Conservation (phyloP, 2,329 filamentous ascomycete species). For the Cercospora berteroae region DNA sequence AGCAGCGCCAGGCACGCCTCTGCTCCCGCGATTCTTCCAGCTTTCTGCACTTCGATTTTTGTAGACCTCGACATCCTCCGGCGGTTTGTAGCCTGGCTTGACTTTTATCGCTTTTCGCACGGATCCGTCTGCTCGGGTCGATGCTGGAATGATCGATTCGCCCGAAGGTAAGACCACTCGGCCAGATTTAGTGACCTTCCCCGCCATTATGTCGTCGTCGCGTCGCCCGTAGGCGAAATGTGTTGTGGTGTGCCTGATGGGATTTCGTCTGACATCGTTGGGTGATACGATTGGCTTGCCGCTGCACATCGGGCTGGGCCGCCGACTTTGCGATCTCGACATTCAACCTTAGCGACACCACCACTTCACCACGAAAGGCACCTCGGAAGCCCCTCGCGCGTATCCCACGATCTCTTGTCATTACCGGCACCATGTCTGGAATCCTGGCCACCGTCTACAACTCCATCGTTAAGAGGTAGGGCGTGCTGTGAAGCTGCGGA, state of each 20-base stretch:
- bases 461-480: constrained; percentile 38
- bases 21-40: constrained; percentile 72
- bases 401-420: not conserved
- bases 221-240: not conserved
- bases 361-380: not conserved
- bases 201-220: constrained; percentile 42
- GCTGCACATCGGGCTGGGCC: not conserved
- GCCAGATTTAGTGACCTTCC: constrained; percentile 43
- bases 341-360: constrained; percentile 1
- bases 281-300: constrained; percentile 9
- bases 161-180: constrained; percentile 73
- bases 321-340: constrained; percentile 1
- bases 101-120: constrained; percentile 94
- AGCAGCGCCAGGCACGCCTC: constrained; percentile 72
- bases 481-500: not conserved
- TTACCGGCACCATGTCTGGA: constrained; percentile 52
- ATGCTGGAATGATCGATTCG: constrained; percentile 85
- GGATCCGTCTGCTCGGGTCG: constrained; percentile 79
- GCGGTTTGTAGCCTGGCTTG: constrained; percentile 86
- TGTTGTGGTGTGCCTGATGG: constrained; percentile 32
- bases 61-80: constrained; percentile 94
- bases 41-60: constrained; percentile 86
- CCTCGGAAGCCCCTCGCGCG: not conserved
- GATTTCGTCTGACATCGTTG: constrained; percentile 9
- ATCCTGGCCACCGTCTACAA: constrained; percentile 58